Percentiles rank a stretch among this genome's conserved stretches.
Evolutionary conservation across 331 rosid species (phyloP).

Genomic region (Acacia concinna): DNA sequence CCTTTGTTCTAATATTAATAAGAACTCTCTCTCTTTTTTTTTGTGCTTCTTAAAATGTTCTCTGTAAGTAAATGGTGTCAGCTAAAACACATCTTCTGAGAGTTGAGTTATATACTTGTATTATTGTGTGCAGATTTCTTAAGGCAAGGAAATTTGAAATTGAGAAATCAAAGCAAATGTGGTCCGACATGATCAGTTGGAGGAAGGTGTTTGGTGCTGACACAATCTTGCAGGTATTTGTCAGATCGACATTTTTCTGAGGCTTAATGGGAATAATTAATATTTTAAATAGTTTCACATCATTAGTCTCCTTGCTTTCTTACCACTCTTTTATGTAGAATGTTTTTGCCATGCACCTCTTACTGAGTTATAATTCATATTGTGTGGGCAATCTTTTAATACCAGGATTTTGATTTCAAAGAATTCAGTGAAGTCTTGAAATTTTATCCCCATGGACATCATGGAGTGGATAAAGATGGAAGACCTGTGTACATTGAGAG

Average conservation of each 20-base stretch:
- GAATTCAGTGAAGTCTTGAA: slow-evolving; percentile 66
- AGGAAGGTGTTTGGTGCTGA: slow-evolving; percentile 84
- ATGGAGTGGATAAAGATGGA: slow-evolving; percentile 95
- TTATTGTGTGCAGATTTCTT: slow-evolving; percentile 60
- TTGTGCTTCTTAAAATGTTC: not conserved
- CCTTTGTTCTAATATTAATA: too few relatives aligned
- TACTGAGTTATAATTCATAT: not conserved
- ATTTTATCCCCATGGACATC: slow-evolving; percentile 89
- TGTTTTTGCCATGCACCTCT: not conserved
- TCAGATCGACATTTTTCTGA: not conserved
- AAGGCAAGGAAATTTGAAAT: slow-evolving; percentile 86
- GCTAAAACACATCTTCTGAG: not conserved
- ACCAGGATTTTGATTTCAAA: slow-evolving; percentile 74
- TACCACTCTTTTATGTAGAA: not conserved
- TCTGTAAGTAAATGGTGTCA: not conserved
- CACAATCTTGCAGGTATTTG: slow-evolving; percentile 63
- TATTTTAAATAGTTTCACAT: not conserved
- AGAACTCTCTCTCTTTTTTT: not conserved
- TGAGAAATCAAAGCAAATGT: slow-evolving; percentile 86
- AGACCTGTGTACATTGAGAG: slow-evolving; percentile 88
- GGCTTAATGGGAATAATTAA: not conserved
- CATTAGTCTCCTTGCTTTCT: not conserved
- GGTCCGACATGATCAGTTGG: slow-evolving; percentile 90
- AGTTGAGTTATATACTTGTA: not conserved
- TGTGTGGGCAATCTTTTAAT: not conserved